Evolutionary conservation across 2,329 filamentous ascomycete genomes (phyloP).

Genomic region (Onygenales sp.): DNA sequence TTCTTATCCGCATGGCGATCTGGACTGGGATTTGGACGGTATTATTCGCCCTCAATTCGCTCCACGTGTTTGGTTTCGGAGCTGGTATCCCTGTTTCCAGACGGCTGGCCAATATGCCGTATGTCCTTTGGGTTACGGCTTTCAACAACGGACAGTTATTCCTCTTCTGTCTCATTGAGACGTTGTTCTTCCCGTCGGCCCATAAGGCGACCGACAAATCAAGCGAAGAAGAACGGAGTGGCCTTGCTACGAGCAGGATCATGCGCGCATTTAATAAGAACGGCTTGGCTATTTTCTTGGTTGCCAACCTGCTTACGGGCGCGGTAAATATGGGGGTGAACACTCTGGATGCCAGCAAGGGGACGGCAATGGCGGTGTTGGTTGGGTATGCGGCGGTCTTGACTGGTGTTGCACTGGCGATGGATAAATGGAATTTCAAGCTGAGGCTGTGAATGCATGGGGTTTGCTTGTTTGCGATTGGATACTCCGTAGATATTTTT

Average conservation of each 20-base stretch:
- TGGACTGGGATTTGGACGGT: constrained; percentile 60
- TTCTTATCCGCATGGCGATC: constrained; percentile 54
- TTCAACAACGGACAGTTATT: constrained; percentile 82
- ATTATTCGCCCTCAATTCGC: constrained; percentile 61
- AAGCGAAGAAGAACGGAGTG: constrained; percentile 55
- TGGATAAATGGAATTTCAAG: constrained; percentile 30
- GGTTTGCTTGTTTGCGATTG: neutral
- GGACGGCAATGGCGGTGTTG: constrained; percentile 63
- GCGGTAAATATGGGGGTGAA: constrained; percentile 78
- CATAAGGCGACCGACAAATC: constrained; percentile 47
- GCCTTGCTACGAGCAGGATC: constrained; percentile 68
- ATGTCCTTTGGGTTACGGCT: constrained; percentile 83
- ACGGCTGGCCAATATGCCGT: constrained; percentile 84
- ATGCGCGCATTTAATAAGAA: constrained; percentile 80
- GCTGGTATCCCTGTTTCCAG: constrained; percentile 64
- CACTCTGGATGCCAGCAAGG: constrained; percentile 62
- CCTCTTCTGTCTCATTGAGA: constrained; percentile 69
- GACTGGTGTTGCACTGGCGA: constrained; percentile 51
- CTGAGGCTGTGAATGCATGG: constrained; percentile 12
- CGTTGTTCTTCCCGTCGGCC: constrained; percentile 63
- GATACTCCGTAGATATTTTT: neutral
- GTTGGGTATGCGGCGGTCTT: constrained; percentile 60
- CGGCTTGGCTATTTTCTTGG: constrained; percentile 71
- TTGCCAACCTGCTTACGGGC: constrained; percentile 84
- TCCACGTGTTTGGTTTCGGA: constrained; percentile 59